Evolutionary conservation across 805 yeast genomes (phyloP).

Genomic region (Metschnikowia chrysomelidarum): DNA sequence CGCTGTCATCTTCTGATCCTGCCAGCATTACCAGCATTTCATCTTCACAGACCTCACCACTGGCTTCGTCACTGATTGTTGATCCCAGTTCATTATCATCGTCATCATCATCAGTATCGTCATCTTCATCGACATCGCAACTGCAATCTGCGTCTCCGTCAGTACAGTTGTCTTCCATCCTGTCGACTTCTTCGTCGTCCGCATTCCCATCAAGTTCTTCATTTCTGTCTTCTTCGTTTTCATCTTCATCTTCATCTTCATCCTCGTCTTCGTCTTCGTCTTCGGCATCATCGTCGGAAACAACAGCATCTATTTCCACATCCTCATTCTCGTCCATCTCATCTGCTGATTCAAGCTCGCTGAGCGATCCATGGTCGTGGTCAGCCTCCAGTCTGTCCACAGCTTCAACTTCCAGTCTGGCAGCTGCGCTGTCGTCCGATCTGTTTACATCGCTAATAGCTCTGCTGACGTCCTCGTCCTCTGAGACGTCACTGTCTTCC

Average conservation of each 20-base stretch:
- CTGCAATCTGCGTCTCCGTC: constrained; percentile 26
- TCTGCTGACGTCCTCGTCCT: constrained; percentile 4
- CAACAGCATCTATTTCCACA: constrained; percentile 3
- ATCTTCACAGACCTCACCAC: too few relatives aligned
- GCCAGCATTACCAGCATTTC: not conserved
- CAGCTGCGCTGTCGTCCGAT: not conserved
- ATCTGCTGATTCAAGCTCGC: constrained; percentile 4
- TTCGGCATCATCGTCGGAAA: constrained; percentile 2
- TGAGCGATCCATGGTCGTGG: constrained; percentile 1
- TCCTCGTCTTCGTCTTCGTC: constrained; percentile 6
- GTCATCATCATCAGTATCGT: constrained; percentile 7
- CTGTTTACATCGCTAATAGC: not conserved
- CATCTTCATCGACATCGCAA: constrained; percentile 14
- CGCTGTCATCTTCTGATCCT: constrained; percentile 2
- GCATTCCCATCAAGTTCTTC: not conserved
- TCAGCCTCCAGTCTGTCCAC: constrained; percentile 2
- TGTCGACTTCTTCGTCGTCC: constrained; percentile 1
- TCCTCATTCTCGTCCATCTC: constrained; percentile 5
- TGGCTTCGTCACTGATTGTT: too few relatives aligned
- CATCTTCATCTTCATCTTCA: constrained; percentile 4
- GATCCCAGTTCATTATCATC: too few relatives aligned
- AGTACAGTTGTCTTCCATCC: constrained; percentile 1
- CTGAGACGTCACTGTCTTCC: not conserved
- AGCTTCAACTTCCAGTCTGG: too few relatives aligned
- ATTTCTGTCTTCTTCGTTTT: constrained; percentile 1